Base-by-base conservation (phyloP, 139 green algal genomes). In the Coccomyxa sp. region DNA sequence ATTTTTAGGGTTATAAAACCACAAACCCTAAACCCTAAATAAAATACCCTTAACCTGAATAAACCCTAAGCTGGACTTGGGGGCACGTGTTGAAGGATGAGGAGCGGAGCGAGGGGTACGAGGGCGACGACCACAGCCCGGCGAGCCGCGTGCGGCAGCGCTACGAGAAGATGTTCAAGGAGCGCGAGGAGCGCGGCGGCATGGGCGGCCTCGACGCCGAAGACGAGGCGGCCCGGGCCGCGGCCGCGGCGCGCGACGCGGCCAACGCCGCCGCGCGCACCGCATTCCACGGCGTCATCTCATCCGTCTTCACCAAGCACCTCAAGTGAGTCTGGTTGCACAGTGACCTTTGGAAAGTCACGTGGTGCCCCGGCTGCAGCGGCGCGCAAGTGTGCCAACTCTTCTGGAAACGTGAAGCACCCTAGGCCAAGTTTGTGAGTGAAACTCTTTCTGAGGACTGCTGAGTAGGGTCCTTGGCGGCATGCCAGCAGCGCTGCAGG, bases 251-350 rank as follows among this genome's bases (percentile, higher is more conserved):
- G 78, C 82, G 83, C 57, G 74, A 60, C 13, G 86, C 82, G 25
- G 81, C 83, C 23, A 81, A 85, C 16, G 85, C 87, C 7, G 82
- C 91, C 59, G 85, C 88, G 51, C 88, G 81, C 66, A 89, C 92
- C 27, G 85, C 83, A 51, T 98, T 98, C 87, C 86, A 85, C 60
- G 94, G 93, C 57, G 78, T 71, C 84, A 96, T 98, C 67, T 95
- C 91, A 28, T 80, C 81, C 16, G 90, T 92, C 28, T 98, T 98
- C 82, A 90, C 91, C 85, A 90, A 89, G 71, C 92, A 98, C 87
- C 82, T 98, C 67, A 78, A 80, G 83, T 90, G 85, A 51, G 38
- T 51, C 7, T 51, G 38, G 7, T 51, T 11, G 38, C 38, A 51
- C 38, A 51, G 38, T 51, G 7, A 51, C 51, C 75, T 74, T 1